phyloP scores from a whole-genome alignment of 768 basidiomycete genomes.

The Podaxis pistillaris region DNA sequence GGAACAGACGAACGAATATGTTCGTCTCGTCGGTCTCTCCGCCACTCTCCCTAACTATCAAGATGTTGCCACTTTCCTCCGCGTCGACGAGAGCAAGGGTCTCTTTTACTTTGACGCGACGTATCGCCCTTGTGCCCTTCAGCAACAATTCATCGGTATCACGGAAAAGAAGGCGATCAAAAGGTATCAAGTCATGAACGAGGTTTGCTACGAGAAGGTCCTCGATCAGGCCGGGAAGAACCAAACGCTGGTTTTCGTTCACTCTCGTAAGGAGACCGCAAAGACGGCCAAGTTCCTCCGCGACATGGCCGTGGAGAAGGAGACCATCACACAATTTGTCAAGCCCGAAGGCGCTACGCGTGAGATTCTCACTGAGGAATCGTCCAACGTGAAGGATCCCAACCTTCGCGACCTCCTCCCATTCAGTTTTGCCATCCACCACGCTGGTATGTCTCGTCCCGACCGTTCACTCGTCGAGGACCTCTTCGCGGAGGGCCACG shows the following conservation, averaged over 20 bases:
- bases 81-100: constrained; percentile 88
- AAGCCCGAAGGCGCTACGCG: constrained; percentile 89
- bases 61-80: constrained; percentile 96
- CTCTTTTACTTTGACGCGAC: constrained; percentile 97
- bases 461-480: constrained; percentile 93
- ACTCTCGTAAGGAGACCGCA: constrained; percentile 97
- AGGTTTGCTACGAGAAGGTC: constrained; percentile 98
- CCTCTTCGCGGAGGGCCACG: constrained; percentile 85
- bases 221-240: constrained; percentile 87
- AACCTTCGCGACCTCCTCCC: constrained; percentile 88
- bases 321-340: constrained; percentile 95
- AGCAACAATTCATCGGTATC: constrained; percentile 95
- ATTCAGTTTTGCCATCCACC: constrained; percentile 97
- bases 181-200: constrained; percentile 96
- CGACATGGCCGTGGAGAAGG: constrained; percentile 94
- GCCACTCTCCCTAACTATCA: constrained; percentile 98
- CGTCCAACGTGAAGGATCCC: constrained; percentile 75
- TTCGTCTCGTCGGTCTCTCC: constrained; percentile 91
- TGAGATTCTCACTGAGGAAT: constrained; percentile 86
- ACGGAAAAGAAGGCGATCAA: constrained; percentile 99
- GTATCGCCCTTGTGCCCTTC: constrained; percentile 90
- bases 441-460: constrained; percentile 92
- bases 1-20: constrained; percentile 93
- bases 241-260: constrained; percentile 94
- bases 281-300: constrained; percentile 95